These are phyloP conservation scores for Linanthus parryae DNA, from an alignment of 148 eudicot genomes.

Conservation along the genomic window DNA sequence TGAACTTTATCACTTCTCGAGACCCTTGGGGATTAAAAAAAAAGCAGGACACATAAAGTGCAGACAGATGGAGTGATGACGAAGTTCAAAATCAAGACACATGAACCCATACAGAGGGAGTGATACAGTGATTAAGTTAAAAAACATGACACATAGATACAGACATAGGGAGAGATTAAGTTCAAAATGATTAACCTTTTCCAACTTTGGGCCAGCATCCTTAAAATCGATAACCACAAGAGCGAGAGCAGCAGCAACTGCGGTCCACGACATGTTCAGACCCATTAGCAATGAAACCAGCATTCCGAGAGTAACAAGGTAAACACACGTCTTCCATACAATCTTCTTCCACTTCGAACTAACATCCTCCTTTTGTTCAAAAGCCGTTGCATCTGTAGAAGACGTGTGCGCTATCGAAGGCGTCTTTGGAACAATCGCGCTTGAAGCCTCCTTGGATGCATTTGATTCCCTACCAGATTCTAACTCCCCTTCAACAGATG, in stretches of 20 bases:
- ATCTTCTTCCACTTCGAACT: conserved; percentile 40
- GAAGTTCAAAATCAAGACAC: too few relatives aligned
- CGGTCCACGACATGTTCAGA: conserved; percentile 89
- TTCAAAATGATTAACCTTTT: conserved; percentile 71
- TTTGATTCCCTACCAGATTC: conserved; percentile 30
- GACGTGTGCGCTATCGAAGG: too few relatives aligned
- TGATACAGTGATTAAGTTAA: too few relatives aligned
- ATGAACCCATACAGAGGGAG: too few relatives aligned
- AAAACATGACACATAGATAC: too few relatives aligned
- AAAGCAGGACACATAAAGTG: too few relatives aligned
- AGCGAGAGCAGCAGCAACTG: conserved; percentile 86
- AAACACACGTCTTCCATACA: conserved; percentile 79
- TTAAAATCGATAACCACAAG: conserved; percentile 75
- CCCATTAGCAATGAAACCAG: conserved; percentile 60
- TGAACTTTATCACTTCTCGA: too few relatives aligned
- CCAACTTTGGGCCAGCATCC: conserved; percentile 36
- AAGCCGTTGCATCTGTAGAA: conserved; percentile 9
- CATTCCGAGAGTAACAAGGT: conserved; percentile 74
- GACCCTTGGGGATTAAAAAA: too few relatives aligned
- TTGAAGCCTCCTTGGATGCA: conserved; percentile 29
- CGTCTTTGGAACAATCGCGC: conserved; percentile 13
- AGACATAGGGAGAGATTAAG: too few relatives aligned
- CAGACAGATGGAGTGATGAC: too few relatives aligned
- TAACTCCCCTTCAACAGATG: conserved; percentile 18
- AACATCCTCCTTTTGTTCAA: conserved; percentile 17